Base-by-base conservation (phyloP, 805 yeast species). In the Candida oleophila region DNA sequence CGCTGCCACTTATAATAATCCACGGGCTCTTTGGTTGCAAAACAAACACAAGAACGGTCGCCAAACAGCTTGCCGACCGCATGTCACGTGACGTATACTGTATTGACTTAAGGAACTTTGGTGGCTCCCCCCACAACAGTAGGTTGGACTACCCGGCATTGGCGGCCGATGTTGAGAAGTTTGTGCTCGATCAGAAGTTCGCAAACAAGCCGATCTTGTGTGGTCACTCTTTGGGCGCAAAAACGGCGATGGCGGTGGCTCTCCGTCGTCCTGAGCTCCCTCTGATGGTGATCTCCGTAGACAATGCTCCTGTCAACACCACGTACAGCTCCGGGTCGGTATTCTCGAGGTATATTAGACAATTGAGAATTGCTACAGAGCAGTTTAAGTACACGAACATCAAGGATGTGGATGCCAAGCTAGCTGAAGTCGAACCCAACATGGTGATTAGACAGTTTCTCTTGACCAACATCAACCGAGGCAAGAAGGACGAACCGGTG, bases 191-290 rank as follows among this genome's bases (percentile, higher is more conserved):
- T 2, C 71, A 75, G 7, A 53, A 63, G 2, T 54, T 74, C 39
- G 53, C 47, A 20, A 54, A 60, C 11, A 74, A 77, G 43, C 85
- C 88, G 0, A 78, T 87, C n/a, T 49, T 87, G 16, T 68, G 87
- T 15, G 95, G 95, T 0, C 94, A 87, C 61, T 85, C 92, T 0
- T 85, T 88, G 94, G 99, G 99, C 4, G 99, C 96, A 3, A 91
- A 92, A 59, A 78, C 92, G 0, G 97, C 85, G 4, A 91, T 92
- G 97, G 90, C 94, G 0, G 71, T 87, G 3, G 84, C 89, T 0
- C 68, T 94, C 48, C 71, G 89, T 43, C 71, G 78, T 19, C 92
- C 91, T 0, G 77, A 79, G 0, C 54, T 83, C 9, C 82, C 83
- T 4, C 71, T 78, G 12, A 73, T 82, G 67, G 56, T 90, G 41